phyloP scores from a whole-genome alignment of 139 green algal genomes.

The Chlamydomonas sp. region DNA sequence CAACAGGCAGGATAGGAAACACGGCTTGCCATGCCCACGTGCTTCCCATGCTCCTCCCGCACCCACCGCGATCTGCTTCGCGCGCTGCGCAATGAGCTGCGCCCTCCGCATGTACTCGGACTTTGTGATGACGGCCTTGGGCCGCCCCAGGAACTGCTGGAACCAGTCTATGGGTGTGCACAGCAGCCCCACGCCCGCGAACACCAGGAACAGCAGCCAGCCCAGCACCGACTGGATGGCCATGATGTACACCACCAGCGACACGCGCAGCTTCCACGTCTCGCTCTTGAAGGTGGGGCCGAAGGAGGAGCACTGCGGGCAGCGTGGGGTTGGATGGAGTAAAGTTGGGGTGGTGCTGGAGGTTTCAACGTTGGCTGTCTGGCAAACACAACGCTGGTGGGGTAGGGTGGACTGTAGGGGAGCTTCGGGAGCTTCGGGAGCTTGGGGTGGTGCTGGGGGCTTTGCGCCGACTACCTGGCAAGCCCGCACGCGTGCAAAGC shows the following conservation, averaged over 20 bases:
- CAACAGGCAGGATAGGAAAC: neutral
- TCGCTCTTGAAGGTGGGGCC: constrained; percentile 42
- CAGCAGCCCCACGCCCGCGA: constrained; percentile 92
- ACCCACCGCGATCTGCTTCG: constrained; percentile 79
- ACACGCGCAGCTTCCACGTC: constrained; percentile 78
- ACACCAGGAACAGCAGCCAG: constrained; percentile 96
- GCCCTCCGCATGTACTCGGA: constrained; percentile 89
- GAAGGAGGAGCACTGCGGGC: constrained; percentile 72
- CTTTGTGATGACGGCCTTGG: constrained; percentile 80
- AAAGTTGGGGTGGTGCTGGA: neutral
- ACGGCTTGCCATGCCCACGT: neutral
- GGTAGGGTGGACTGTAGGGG: neutral
- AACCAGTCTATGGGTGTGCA: constrained; percentile 91
- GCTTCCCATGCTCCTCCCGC: neutral
- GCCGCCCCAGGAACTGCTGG: constrained; percentile 80
- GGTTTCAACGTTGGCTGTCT: too few relatives aligned
- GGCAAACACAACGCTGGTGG: neutral
- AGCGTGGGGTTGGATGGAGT: neutral
- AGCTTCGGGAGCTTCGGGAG: too few relatives aligned
- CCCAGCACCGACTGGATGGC: constrained; percentile 86
- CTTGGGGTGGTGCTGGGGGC: too few relatives aligned
- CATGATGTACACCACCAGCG: constrained; percentile 93
- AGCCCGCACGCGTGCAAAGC: too few relatives aligned
- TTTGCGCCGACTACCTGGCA: too few relatives aligned
- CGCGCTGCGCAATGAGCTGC: constrained; percentile 73